Conservation (phyloP, 2,329 filamentous ascomycete genomes). For the Trematosphaeria pertusa region DNA sequence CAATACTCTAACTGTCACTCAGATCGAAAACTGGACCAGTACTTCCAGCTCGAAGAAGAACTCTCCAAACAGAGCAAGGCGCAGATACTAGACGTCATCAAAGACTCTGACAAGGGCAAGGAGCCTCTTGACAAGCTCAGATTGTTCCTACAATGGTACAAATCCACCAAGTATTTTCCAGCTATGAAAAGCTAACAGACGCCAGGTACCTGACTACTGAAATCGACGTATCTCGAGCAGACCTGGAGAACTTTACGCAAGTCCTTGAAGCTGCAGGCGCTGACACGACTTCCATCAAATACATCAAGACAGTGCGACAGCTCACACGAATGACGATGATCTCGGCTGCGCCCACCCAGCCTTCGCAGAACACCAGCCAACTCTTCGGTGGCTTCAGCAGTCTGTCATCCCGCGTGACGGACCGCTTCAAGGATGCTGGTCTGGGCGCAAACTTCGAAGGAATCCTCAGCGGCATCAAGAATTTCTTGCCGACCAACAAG, state of each 20-base stretch:
- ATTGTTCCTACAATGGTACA: constrained; percentile 88
- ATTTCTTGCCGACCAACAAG: constrained; percentile 94
- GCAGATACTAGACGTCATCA: constrained; percentile 87
- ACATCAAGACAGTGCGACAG: constrained; percentile 81
- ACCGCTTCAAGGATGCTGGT: constrained; percentile 91
- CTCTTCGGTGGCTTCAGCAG: constrained; percentile 93
- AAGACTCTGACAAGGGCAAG: constrained; percentile 79
- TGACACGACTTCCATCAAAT: constrained; percentile 79
- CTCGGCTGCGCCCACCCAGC: constrained; percentile 76
- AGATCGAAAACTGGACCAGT: constrained; percentile 92
- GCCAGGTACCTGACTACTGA: constrained; percentile 77
- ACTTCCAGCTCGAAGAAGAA: constrained; percentile 92
- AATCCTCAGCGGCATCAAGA: constrained; percentile 94
- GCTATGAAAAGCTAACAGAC: constrained; percentile 1
- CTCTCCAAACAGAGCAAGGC: constrained; percentile 89
- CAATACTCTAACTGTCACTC: constrained; percentile 6
- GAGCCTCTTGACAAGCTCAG: constrained; percentile 88
- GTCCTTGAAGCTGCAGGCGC: constrained; percentile 77
- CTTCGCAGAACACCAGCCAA: constrained; percentile 72
- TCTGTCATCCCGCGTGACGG: constrained; percentile 88
- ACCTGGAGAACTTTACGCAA: constrained; percentile 87
- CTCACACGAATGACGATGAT: constrained; percentile 99
- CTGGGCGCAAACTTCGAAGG: constrained; percentile 89
- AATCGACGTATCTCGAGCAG: constrained; percentile 79
- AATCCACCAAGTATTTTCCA: constrained; percentile 55